phyloP scores from a whole-genome alignment of 2,329 filamentous ascomycete genomes.

The Nothomitra cinnamomea region DNA sequence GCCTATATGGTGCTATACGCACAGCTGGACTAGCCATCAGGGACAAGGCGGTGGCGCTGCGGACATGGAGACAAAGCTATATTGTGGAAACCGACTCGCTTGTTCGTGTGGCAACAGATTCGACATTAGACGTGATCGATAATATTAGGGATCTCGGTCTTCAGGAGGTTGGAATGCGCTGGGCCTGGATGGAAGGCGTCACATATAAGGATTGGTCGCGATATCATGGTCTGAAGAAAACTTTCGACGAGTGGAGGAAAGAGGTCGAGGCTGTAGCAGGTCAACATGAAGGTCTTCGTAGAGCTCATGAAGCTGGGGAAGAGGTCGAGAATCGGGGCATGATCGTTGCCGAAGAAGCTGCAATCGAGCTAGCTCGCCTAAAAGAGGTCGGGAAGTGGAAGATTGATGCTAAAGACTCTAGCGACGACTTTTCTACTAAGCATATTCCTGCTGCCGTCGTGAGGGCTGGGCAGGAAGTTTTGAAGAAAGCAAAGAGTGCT shows the following conservation, averaged over 20 bases:
- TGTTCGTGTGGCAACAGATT: slow-evolving; percentile 56
- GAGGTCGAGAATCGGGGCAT: slow-evolving; percentile 66
- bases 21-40: slow-evolving; percentile 56
- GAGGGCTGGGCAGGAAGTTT: slow-evolving; percentile 12
- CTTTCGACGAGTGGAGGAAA: slow-evolving; percentile 68
- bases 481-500: slow-evolving; percentile 12
- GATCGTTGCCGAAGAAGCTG: slow-evolving; percentile 59
- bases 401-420: slow-evolving; percentile 53
- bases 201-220: slow-evolving; percentile 96
- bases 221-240: slow-evolving; percentile 73
- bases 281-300: slow-evolving; percentile 50
- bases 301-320: slow-evolving; percentile 49
- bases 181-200: slow-evolving; percentile 90
- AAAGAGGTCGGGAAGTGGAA: slow-evolving; percentile 81
- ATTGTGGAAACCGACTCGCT: slow-evolving; percentile 51
- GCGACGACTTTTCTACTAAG: slow-evolving; percentile 62
- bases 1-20: slow-evolving; percentile 40
- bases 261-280: slow-evolving; percentile 65
- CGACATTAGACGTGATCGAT: slow-evolving; percentile 68
- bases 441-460: slow-evolving; percentile 36
- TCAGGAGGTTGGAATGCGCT: slow-evolving; percentile 80
- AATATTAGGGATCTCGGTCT: slow-evolving; percentile 69
- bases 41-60: slow-evolving; percentile 57
- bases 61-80: slow-evolving; percentile 59
- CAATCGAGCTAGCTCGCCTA: slow-evolving; percentile 60